A percentile compares a stretch with the other conserved stretches of the same genome.
Evolutionary conservation across 2,329 filamentous ascomycete genomes (phyloP).

Genomic region (Fusarium sp.): DNA sequence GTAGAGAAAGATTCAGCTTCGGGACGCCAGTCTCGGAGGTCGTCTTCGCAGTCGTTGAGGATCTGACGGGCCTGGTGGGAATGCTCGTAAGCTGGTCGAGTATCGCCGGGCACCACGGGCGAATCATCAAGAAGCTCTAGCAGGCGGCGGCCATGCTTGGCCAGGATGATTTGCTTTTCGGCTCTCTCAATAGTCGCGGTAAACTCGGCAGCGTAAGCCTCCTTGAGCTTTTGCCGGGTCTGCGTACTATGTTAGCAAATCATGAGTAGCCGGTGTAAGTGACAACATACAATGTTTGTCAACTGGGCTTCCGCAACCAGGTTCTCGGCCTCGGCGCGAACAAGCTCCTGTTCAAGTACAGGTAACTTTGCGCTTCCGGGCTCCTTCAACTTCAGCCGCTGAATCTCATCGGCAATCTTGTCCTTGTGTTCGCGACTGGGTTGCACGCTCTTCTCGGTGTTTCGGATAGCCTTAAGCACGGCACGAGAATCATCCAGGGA

Average conservation of each 20-base stretch:
- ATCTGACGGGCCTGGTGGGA: constrained; percentile 80
- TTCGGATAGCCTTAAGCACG: constrained; percentile 90
- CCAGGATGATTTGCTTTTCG: constrained; percentile 96
- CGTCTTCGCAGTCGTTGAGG: constrained; percentile 91
- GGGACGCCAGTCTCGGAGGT: constrained; percentile 80
- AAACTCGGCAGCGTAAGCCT: constrained; percentile 91
- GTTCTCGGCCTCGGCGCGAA: constrained; percentile 94
- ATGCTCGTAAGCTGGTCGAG: constrained; percentile 75
- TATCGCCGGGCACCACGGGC: constrained; percentile 88
- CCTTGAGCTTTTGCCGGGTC: constrained; percentile 96
- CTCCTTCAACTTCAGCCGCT: constrained; percentile 91
- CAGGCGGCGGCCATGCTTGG: constrained; percentile 88
- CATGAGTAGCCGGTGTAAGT: background rate
- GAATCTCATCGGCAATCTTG: constrained; percentile 93
- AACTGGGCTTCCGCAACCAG: constrained; percentile 96
- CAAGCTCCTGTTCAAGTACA: constrained; percentile 93
- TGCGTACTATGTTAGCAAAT: constrained; percentile 51
- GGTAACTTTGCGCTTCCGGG: constrained; percentile 84
- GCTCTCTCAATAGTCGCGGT: constrained; percentile 93
- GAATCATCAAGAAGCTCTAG: constrained; percentile 89
- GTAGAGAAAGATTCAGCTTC: constrained; percentile 52
- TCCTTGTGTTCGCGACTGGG: constrained; percentile 87
- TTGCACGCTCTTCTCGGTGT: constrained; percentile 95
- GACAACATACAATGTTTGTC: constrained; percentile 82
- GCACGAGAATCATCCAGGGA: constrained; percentile 86